A percentile compares a stretch with the other conserved stretches of the same genome.
These are phyloP conservation scores for Starmerella cellae DNA, from an alignment of 805 yeast species.

Conservation along the genomic window DNA sequence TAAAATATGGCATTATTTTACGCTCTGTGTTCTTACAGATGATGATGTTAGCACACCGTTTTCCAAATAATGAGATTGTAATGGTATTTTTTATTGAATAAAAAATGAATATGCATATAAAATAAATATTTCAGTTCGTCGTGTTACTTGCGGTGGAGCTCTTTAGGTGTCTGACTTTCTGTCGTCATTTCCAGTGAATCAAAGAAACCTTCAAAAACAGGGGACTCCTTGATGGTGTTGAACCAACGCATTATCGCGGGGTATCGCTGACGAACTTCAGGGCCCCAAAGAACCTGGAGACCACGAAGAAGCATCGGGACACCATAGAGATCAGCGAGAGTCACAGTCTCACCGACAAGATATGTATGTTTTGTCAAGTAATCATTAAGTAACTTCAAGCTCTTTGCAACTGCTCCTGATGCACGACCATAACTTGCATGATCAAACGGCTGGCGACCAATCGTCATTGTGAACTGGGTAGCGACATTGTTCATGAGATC, in stretches of 20 bases:
- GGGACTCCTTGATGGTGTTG: slow-evolving; percentile 38
- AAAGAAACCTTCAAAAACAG: slow-evolving; percentile 37
- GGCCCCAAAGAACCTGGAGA: slow-evolving; percentile 47
- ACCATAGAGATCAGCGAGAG: slow-evolving; percentile 52
- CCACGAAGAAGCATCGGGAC: slow-evolving; percentile 42
- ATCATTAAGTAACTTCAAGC: slow-evolving; percentile 23
- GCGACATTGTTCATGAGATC: slow-evolving; percentile 44
- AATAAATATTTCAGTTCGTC: too few species aligned
- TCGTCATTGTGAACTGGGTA: slow-evolving; percentile 43
- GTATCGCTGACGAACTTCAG: slow-evolving; percentile 47
- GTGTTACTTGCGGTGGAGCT: too few species aligned
- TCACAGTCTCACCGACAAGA: slow-evolving; percentile 53
- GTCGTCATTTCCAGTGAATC: slow-evolving; percentile 46
- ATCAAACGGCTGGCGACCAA: slow-evolving; percentile 63
- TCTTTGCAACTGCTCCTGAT: slow-evolving; percentile 28
- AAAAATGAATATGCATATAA: too few species aligned
- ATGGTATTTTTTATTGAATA: too few species aligned
- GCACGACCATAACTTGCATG: slow-evolving; percentile 49
- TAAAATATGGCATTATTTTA: too few species aligned
- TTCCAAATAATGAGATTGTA: too few species aligned
- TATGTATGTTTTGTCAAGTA: slow-evolving; percentile 49
- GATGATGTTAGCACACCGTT: too few species aligned
- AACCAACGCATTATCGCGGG: slow-evolving; percentile 63
- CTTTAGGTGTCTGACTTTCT: slow-evolving; percentile 33
- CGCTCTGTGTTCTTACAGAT: too few species aligned